A percentile compares a stretch with the other conserved stretches of the same genome.
phyloP scores from a whole-genome alignment of 1,284 basidiomycete species.

The Golubevia sp. region DNA sequence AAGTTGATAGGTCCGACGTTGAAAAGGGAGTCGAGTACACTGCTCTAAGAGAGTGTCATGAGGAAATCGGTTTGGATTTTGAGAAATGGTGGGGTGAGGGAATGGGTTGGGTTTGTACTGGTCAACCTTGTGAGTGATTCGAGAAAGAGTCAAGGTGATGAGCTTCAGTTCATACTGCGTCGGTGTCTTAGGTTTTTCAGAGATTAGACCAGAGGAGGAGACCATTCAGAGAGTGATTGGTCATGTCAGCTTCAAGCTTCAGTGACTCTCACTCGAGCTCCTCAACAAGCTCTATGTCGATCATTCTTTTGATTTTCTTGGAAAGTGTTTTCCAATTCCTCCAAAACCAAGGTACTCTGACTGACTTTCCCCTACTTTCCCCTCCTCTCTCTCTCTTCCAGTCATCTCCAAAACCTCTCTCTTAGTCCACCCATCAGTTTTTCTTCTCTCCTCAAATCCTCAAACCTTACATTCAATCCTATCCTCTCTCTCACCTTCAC shows the following conservation, averaged over 20 bases:
- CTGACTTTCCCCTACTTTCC: no score
- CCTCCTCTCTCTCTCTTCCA: not conserved
- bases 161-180: no score
- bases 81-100: constrained; percentile 1
- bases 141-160: no score
- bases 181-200: no score
- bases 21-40: constrained; percentile 15
- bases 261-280: no score
- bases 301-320: no score
- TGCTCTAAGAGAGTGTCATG: constrained; percentile 27
- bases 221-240: no score
- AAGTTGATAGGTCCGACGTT: constrained; percentile 22
- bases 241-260: no score
- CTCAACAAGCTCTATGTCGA: no score
- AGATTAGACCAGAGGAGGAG: no score
- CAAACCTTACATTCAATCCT: constrained; percentile 8
- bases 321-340: no score
- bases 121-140: constrained; percentile 13
- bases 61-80: constrained; percentile 22
- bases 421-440: constrained; percentile 32
- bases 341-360: no score
- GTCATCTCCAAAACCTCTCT: constrained; percentile 30
- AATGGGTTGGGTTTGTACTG: constrained; percentile 21
- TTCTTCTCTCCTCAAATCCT: constrained; percentile 9
- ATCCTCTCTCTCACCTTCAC: constrained; percentile 8